Conservation (phyloP, 208 protist species). For the Leishmania tropica region DNA sequence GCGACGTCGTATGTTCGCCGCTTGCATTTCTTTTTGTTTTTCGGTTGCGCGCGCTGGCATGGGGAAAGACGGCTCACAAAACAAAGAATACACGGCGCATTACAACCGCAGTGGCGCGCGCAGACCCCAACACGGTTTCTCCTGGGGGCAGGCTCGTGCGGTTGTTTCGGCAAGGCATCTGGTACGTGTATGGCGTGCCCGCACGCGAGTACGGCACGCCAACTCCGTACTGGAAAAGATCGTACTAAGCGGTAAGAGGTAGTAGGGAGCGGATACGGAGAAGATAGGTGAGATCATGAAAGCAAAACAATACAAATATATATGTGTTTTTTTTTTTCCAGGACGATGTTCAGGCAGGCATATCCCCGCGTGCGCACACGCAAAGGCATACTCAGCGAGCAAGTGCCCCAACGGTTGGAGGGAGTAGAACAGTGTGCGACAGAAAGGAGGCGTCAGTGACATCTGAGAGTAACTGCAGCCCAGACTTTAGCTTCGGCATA, state of each 20-base stretch:
- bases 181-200: background rate
- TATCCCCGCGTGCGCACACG: background rate
- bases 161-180: background rate
- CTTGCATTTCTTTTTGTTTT: background rate
- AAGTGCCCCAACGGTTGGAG: background rate
- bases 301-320: background rate
- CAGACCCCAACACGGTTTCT: background rate
- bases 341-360: background rate
- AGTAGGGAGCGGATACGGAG: background rate
- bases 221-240: background rate
- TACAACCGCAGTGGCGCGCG: background rate
- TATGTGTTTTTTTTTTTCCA: background rate
- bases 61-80: too few species aligned
- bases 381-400: background rate
- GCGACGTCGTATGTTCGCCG: background rate
- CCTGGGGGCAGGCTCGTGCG: background rate
- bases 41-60: too few species aligned
- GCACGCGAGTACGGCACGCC: background rate
- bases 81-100: background rate
- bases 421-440: too few species aligned
- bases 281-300: background rate
- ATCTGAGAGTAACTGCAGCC: background rate
- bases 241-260: background rate
- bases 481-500: background rate
- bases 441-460: background rate